These are phyloP conservation scores for Lactarius sp. DNA, from an alignment of 768 basidiomycete genomes.

Conservation along the genomic window DNA sequence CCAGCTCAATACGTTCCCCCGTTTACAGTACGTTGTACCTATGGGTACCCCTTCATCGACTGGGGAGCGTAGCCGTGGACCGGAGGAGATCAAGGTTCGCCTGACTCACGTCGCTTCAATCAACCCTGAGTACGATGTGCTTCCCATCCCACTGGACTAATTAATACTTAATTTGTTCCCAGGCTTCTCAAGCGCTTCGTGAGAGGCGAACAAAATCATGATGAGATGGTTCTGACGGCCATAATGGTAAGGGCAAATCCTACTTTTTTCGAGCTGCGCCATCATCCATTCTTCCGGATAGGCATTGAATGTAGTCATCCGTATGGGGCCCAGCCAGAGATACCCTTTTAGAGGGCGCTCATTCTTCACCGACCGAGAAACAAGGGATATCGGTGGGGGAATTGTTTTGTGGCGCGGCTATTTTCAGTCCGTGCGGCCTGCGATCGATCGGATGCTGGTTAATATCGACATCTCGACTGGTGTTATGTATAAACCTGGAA, in stretches of 20 bases:
- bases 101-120: slow-evolving; percentile 68
- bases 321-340: slow-evolving; percentile 63
- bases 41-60: slow-evolving; percentile 26
- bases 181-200: slow-evolving; percentile 64
- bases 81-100: slow-evolving; percentile 61
- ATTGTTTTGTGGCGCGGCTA: slow-evolving; percentile 74
- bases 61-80: slow-evolving; percentile 30
- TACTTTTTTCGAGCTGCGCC: neutral
- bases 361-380: slow-evolving; percentile 62
- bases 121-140: slow-evolving; percentile 67
- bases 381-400: slow-evolving; percentile 51
- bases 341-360: slow-evolving; percentile 69
- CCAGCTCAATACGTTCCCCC: neutral
- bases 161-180: neutral
- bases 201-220: slow-evolving; percentile 59
- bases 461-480: slow-evolving; percentile 77
- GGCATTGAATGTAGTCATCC: slow-evolving; percentile 70
- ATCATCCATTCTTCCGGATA: slow-evolving; percentile 28
- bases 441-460: slow-evolving; percentile 54
- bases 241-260: slow-evolving; percentile 44
- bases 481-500: slow-evolving; percentile 65
- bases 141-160: slow-evolving; percentile 27
- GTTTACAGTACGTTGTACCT: slow-evolving; percentile 57
- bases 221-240: slow-evolving; percentile 61
- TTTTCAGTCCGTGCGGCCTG: slow-evolving; percentile 73